Evolutionary conservation across 177 flowering plant genomes (phyloP).

Genomic region (Vitis hybrid): DNA sequence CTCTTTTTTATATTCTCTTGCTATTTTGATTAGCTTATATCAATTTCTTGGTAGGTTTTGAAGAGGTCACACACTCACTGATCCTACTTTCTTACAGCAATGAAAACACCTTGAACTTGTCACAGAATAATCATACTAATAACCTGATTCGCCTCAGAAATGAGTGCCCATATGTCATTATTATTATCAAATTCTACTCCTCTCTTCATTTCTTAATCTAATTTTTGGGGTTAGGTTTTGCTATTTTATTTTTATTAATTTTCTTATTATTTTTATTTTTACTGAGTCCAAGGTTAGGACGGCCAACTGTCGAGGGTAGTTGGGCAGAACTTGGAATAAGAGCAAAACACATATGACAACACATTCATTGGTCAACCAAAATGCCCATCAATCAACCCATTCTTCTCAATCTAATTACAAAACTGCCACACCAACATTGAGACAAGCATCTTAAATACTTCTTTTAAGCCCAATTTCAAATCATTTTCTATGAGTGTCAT

Average conservation of each 20-base stretch:
- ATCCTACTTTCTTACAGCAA: constrained; percentile 10
- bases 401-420: not conserved
- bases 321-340: constrained; percentile 8
- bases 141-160: not conserved
- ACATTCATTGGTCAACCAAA: not conserved
- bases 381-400: not conserved
- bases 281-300: constrained; percentile 17
- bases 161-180: not conserved
- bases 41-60: constrained; percentile 21
- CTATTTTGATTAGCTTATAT: not conserved
- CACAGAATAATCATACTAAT: constrained; percentile 8
- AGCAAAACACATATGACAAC: not conserved
- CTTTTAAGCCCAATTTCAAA: too few relatives aligned
- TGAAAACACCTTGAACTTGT: constrained; percentile 17
- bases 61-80: constrained; percentile 3
- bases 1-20: too few relatives aligned
- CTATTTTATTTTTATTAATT: too few relatives aligned
- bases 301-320: constrained; percentile 23
- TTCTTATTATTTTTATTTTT: not conserved
- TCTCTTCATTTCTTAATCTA: not conserved
- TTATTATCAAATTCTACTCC: not conserved
- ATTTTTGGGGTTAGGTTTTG: constrained; percentile 7
- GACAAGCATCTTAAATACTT: too few relatives aligned
- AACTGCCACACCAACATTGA: too few relatives aligned
- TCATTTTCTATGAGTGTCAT: too few relatives aligned